A percentile compares a stretch with the other conserved stretches of the same genome.
Conservation (phyloP, 805 yeast species). For the Teunomyces tritomae region DNA sequence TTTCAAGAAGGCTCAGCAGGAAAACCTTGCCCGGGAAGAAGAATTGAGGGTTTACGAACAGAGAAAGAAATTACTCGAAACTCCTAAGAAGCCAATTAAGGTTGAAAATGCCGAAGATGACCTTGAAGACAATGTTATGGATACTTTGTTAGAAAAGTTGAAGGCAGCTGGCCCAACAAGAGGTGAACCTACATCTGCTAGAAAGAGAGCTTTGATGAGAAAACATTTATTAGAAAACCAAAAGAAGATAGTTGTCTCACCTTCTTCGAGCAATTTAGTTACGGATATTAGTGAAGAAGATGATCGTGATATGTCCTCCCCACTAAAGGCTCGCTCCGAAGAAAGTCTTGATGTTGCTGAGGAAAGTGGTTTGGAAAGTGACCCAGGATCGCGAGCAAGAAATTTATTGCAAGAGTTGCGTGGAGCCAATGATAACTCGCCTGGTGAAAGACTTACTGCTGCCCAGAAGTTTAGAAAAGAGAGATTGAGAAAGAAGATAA, state of each 20-base stretch:
- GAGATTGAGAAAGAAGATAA: conserved; percentile 26
- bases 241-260: conserved; percentile 10
- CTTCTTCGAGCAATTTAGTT: conserved; percentile 2
- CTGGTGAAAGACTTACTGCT: conserved; percentile 30
- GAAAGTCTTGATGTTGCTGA: conserved; percentile 1
- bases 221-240: conserved; percentile 43
- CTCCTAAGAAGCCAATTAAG: conserved; percentile 31
- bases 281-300: conserved; percentile 8
- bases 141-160: conserved; percentile 77
- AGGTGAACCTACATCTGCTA: conserved; percentile 75
- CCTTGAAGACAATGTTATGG: conserved; percentile 66
- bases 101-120: conserved; percentile 27
- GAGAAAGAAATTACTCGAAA: conserved; percentile 62
- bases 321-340: conserved; percentile 6
- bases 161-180: conserved; percentile 81
- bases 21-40: conserved; percentile 66
- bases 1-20: conserved; percentile 62
- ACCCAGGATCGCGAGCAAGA: conserved; percentile 61
- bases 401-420: conserved; percentile 61
- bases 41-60: conserved; percentile 70
- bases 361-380: conserved; percentile 20
- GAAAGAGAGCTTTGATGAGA: conserved; percentile 76
- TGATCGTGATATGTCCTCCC: conserved; percentile 15
- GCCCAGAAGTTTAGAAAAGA: conserved; percentile 45
- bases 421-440: conserved; percentile 21